Conservation (phyloP, 306 rosid species). For the Delonix regia region DNA sequence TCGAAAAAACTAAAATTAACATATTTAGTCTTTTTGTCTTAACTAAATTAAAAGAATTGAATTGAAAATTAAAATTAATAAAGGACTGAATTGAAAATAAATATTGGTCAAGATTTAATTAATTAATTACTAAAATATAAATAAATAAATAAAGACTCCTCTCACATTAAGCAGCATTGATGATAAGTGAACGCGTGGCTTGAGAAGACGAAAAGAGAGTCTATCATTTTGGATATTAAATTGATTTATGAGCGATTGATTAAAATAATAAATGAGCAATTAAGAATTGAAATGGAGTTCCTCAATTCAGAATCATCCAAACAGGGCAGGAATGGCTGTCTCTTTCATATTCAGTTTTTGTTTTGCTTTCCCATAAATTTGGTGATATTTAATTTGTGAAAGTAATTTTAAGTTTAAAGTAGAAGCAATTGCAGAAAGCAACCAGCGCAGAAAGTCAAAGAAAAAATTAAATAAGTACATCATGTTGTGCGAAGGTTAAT, state of each 20-base stretch:
- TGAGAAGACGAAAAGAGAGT: neutral
- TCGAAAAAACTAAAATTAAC: too few relatives aligned
- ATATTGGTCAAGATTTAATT: too few relatives aligned
- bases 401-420: neutral
- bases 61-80: too few relatives aligned
- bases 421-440: slow-evolving; percentile 4
- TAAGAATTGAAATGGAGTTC: too few relatives aligned
- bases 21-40: too few relatives aligned
- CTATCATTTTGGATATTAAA: neutral
- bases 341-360: neutral
- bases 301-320: neutral
- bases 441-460: neutral
- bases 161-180: neutral
- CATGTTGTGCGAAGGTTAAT: neutral
- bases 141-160: too few relatives aligned
- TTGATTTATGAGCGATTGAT: too few relatives aligned
- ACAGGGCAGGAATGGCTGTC: neutral
- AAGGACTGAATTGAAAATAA: too few relatives aligned
- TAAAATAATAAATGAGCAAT: neutral
- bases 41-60: too few relatives aligned
- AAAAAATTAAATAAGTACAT: neutral
- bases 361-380: neutral
- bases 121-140: too few relatives aligned
- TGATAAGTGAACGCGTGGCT: slow-evolving; percentile 28
- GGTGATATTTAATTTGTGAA: too few relatives aligned